Evolutionary conservation across 179 eudicot genomes (phyloP), one percentile per base, ranked within the genome.

Genomic region (Silene vulgaris): DNA sequence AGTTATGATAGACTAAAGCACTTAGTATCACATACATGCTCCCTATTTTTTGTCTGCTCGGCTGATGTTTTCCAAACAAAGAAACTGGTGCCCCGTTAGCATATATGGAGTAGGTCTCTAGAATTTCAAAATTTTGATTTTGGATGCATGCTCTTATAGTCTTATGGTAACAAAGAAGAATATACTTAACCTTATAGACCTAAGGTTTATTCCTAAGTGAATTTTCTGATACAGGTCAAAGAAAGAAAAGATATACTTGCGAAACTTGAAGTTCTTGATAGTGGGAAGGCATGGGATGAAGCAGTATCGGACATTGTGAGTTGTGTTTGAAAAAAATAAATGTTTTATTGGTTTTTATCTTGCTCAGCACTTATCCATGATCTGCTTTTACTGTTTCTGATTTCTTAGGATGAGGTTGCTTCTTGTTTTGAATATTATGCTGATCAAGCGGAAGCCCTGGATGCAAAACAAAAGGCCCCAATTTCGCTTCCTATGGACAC

Each of bases 381-480:
- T 62, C 37, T 71, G 59, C 73, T 48, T 48, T 21, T 48, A 48
- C 7, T 48, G 71, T 9, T 78, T 61, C 45, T 23, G 72, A 71
- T 84, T 64, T 65, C 78, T 26, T 78, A 95, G 99, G 99, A 93
- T 80, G 97, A 95, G 84, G 99, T 95, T 74, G 96, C 93, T 79
- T 88, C 84, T 30, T 93, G 97, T 81, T 95, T 95, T 60, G 97
- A 95, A 71, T 95, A 95, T 77, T 88, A 90, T 85, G 99, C 99
- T 23, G 97, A 84, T 72, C 92, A 88, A 79, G 99, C 99, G 57
- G 97, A 95, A 87, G 90, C 88, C 37, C 88, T 95, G 76, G 99
- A 95, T 85, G 81, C 86, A 63, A 89, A 87, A 80, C 95, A 90
- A 79, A 90, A 93, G 85, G 83, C 91, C 74, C 92, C 97, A 43